A percentile compares a stretch with the other conserved stretches of the same genome.
Evolutionary conservation across 768 basidiomycete species (phyloP).

Genomic region (Trametes villosa): DNA sequence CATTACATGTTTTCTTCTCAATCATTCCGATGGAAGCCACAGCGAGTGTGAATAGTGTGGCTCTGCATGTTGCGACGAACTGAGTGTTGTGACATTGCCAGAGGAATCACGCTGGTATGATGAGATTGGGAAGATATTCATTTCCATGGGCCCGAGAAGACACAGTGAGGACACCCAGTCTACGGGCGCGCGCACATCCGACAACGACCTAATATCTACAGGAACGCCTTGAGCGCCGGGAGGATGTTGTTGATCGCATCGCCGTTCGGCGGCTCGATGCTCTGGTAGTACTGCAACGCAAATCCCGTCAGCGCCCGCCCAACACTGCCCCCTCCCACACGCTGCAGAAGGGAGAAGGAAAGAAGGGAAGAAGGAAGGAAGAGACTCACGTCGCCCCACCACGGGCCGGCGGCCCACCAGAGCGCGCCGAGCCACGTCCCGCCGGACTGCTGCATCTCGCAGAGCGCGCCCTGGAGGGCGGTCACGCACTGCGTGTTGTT

Average conservation of each 20-base stretch:
- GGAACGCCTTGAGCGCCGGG: conserved; percentile 59
- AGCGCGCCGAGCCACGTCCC: conserved; percentile 56
- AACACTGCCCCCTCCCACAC: neutral
- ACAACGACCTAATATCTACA: conserved; percentile 41
- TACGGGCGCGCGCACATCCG: too few relatives aligned
- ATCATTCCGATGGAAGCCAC: too few relatives aligned
- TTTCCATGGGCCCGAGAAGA: too few relatives aligned
- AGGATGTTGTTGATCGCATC: conserved; percentile 55
- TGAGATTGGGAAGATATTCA: too few relatives aligned
- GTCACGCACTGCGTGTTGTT: conserved; percentile 46
- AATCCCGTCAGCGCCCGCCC: neutral
- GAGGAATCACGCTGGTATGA: too few relatives aligned
- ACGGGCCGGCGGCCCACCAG: conserved; percentile 69
- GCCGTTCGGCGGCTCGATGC: conserved; percentile 64
- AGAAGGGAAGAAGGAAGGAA: neutral
- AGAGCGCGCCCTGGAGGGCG: conserved; percentile 59
- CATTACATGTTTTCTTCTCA: too few relatives aligned
- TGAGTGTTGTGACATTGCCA: too few relatives aligned
- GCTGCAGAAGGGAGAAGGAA: too few relatives aligned
- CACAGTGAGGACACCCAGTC: too few relatives aligned
- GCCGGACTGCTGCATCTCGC: conserved; percentile 56
- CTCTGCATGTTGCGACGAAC: too few relatives aligned
- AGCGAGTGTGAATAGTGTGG: too few relatives aligned
- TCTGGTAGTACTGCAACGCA: conserved; percentile 55
- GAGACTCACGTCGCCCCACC: conserved; percentile 57